Conservation (phyloP, 352 stramenopile species). For the Thraustotheca clavata region DNA sequence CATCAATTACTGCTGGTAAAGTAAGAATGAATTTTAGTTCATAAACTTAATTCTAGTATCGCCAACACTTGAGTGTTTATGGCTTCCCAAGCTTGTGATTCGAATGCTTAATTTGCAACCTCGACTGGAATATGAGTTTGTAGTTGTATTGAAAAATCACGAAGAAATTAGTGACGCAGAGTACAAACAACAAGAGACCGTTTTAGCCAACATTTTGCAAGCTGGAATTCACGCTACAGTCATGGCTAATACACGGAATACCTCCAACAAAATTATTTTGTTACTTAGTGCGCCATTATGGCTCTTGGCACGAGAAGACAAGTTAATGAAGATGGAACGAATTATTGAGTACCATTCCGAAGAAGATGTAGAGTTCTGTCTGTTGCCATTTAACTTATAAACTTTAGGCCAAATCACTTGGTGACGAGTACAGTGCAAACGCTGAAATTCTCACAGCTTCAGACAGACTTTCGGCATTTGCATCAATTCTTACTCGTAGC, state of each 20-base stretch:
- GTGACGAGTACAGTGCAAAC: conserved; percentile 47
- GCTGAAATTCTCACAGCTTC: conserved; percentile 45
- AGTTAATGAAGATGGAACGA: conserved; percentile 53
- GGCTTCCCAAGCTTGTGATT: conserved; percentile 41
- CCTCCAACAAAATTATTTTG: conserved; percentile 32
- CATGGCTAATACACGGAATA: conserved; percentile 46
- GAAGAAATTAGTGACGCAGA: conserved; percentile 22
- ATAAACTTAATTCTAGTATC: conserved; percentile 23
- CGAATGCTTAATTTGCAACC: conserved; percentile 55
- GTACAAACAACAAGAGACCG: conserved; percentile 30
- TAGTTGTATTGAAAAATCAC: conserved; percentile 39
- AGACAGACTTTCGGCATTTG: conserved; percentile 41
- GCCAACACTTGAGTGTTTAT: conserved; percentile 41
- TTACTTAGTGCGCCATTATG: conserved; percentile 48
- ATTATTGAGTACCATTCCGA: conserved; percentile 49
- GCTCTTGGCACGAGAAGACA: conserved; percentile 50
- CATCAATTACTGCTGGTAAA: conserved; percentile 23
- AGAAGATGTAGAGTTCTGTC: conserved; percentile 28
- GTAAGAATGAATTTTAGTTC: neutral
- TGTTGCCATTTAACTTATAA: neutral
- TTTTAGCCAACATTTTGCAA: conserved; percentile 34
- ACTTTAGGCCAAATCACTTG: conserved; percentile 26
- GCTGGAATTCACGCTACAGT: conserved; percentile 45
- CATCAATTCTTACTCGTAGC: conserved; percentile 41
- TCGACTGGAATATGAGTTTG: conserved; percentile 51